phyloP scores from a whole-genome alignment of 805 yeast species.

The Candida loeiensis region DNA sequence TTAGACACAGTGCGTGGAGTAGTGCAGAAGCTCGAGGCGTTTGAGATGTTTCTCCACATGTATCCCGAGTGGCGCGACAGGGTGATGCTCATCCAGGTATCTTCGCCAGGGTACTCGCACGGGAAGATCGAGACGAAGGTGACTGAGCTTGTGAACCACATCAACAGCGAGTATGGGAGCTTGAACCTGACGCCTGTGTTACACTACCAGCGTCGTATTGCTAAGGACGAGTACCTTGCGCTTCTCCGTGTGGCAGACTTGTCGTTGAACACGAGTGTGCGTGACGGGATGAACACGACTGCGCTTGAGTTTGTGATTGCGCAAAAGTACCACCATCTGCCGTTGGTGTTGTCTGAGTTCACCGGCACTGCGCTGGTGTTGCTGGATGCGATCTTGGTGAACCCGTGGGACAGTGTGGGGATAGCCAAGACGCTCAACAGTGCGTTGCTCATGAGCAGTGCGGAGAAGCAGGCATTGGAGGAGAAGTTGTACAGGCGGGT shows the following conservation, averaged over 20 bases:
- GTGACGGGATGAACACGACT: conserved; percentile 97
- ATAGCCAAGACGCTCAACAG: conserved; percentile 81
- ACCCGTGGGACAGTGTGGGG: conserved; percentile 97
- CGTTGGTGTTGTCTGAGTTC: conserved; percentile 87
- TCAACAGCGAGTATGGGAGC: conserved; percentile 81
- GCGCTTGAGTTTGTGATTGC: conserved; percentile 89
- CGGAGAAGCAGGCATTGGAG: conserved; percentile 46
- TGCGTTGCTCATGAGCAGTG: conserved; percentile 54
- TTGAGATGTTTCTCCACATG: conserved; percentile 81
- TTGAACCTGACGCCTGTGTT: conserved; percentile 84
- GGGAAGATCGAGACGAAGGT: conserved; percentile 75
- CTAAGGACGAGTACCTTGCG: conserved; percentile 85
- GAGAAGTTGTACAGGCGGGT: conserved; percentile 59
- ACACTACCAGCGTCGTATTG: conserved; percentile 87
- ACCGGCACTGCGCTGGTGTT: conserved; percentile 80
- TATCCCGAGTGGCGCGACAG: conserved; percentile 89
- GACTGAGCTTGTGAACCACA: conserved; percentile 72
- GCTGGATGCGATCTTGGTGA: conserved; percentile 73
- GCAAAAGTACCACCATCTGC: conserved; percentile 68
- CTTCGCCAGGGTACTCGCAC: conserved; percentile 68
- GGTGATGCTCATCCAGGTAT: conserved; percentile 88
- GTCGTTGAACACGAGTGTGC: conserved; percentile 81
- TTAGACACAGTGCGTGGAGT: conserved; percentile 91
- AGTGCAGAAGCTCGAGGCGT: conserved; percentile 87
- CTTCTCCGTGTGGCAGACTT: conserved; percentile 84